A percentile compares a stretch with the other conserved stretches of the same genome.
These are phyloP conservation scores for Torulaspora franciscae DNA, from an alignment of 805 yeast genomes.

Conservation along the genomic window DNA sequence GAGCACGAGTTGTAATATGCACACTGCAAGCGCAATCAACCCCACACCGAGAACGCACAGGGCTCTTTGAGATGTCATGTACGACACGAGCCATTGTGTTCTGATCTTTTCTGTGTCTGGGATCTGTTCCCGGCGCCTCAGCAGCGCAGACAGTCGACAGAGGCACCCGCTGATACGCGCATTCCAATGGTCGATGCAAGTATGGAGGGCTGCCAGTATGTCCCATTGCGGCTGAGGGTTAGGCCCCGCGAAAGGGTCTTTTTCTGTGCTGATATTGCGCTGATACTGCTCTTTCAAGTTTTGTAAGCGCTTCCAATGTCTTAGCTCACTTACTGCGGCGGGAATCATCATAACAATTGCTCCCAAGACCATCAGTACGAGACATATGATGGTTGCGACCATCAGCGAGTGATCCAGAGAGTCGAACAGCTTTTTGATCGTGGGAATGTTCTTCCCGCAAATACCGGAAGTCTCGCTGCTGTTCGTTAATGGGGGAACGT, in stretches of 20 bases:
- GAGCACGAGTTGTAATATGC: slow-evolving; percentile 50
- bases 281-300: slow-evolving; percentile 32
- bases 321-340: slow-evolving; percentile 42
- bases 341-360: slow-evolving; percentile 44
- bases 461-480: slow-evolving; percentile 26
- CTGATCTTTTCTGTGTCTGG: slow-evolving; percentile 15
- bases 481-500: slow-evolving; percentile 39
- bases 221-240: slow-evolving; percentile 11
- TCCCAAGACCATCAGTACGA: slow-evolving; percentile 37
- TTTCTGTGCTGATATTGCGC: slow-evolving; percentile 5
- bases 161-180: slow-evolving; percentile 9
- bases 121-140: neutral
- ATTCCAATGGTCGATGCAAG: slow-evolving; percentile 24
- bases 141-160: neutral
- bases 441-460: slow-evolving; percentile 40
- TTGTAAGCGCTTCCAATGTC: slow-evolving; percentile 46
- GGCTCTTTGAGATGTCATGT: slow-evolving; percentile 52
- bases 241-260: slow-evolving; percentile 3
- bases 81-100: slow-evolving; percentile 38
- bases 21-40: slow-evolving; percentile 50
- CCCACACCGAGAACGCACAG: slow-evolving; percentile 49
- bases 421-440: slow-evolving; percentile 40
- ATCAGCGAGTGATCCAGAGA: slow-evolving; percentile 34
- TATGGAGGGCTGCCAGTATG: slow-evolving; percentile 21
- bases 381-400: slow-evolving; percentile 37